Percentiles rank a stretch among this genome's conserved stretches.
These are phyloP conservation scores for Termitomyces sp. DNA, from an alignment of 768 basidiomycete species.

Conservation along the genomic window DNA sequence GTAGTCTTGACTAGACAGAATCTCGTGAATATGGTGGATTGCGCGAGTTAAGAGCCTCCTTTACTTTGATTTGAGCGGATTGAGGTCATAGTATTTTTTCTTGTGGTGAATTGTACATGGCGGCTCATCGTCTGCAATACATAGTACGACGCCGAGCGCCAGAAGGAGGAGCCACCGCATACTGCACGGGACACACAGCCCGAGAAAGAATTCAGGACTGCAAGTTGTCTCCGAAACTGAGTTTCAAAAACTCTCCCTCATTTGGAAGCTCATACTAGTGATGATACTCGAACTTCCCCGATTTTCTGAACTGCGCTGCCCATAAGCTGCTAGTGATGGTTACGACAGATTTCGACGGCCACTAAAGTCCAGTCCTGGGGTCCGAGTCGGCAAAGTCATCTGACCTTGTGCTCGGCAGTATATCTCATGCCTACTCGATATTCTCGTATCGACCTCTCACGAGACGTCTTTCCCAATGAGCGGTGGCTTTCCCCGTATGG, in stretches of 20 bases:
- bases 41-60: constrained; percentile 1
- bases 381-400: too few species aligned
- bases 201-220: too few species aligned
- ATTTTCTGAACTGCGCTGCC: too few species aligned
- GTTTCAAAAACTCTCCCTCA: not conserved
- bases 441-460: too few species aligned
- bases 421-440: too few species aligned
- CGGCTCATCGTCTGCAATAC: constrained; percentile 35
- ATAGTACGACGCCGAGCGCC: not conserved
- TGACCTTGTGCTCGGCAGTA: not conserved
- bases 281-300: too few species aligned
- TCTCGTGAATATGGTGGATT: constrained; percentile 1
- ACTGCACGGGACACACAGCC: too few species aligned
- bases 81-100: constrained; percentile 64
- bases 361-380: too few species aligned
- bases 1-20: constrained; percentile 54
- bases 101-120: constrained; percentile 56
- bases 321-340: too few species aligned
- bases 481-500: too few species aligned
- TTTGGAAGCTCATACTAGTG: not conserved
- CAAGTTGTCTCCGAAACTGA: not conserved
- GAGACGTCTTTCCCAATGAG: too few species aligned
- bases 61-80: constrained; percentile 52
- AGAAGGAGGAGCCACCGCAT: not conserved
- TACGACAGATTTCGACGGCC: too few species aligned